Conservation (phyloP, 129 eudicot species). For the Solidago caesia region DNA sequence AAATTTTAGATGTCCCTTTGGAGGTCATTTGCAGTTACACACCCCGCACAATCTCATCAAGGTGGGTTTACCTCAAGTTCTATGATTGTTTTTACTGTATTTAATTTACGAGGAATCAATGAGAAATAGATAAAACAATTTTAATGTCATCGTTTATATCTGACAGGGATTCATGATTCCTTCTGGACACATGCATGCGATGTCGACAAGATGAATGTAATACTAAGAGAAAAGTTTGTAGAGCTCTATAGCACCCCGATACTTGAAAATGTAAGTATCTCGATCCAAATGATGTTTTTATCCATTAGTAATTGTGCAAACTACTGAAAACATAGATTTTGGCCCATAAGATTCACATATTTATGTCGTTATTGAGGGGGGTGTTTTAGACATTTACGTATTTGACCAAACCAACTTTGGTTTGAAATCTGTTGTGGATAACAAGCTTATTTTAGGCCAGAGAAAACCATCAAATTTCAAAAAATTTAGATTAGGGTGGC, state of each 20-base stretch:
- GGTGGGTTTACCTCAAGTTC: too few species aligned
- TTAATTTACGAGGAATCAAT: too few species aligned
- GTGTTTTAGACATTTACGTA: too few species aligned
- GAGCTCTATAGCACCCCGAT: constrained; percentile 81
- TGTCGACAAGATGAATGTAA: constrained; percentile 74
- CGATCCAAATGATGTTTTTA: constrained; percentile 3
- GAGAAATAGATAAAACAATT: too few species aligned
- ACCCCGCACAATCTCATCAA: too few species aligned
- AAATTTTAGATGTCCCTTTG: too few species aligned
- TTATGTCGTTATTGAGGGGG: background rate
- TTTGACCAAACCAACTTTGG: background rate
- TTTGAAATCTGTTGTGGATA: too few species aligned
- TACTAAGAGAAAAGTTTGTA: constrained; percentile 84
- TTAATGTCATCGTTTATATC: constrained; percentile 16
- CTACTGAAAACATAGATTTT: background rate
- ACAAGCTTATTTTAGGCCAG: too few species aligned
- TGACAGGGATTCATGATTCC: constrained; percentile 92
- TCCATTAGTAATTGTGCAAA: constrained; percentile 2
- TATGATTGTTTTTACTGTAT: too few species aligned
- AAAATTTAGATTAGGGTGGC: too few species aligned
- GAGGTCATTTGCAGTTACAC: too few species aligned
- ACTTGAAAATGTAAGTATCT: constrained; percentile 72
- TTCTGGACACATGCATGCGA: constrained; percentile 99
- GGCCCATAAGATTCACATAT: background rate
- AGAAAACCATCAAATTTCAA: too few species aligned